These are phyloP conservation scores for Backusella australiensis DNA, from an alignment of 192 early-diverging fungal species.

Conservation along the genomic window DNA sequence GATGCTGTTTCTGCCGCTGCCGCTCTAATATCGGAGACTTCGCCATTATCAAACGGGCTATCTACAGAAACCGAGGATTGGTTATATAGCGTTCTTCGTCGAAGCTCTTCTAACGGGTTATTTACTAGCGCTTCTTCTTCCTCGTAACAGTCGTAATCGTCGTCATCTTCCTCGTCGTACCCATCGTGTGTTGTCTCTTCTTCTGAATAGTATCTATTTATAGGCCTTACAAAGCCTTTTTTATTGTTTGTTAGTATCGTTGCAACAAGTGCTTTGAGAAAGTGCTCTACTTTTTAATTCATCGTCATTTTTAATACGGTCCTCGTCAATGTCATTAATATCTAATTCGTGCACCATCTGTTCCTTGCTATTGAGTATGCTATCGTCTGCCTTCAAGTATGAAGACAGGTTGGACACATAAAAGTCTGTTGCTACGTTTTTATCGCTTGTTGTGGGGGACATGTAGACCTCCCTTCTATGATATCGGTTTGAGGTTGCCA, in stretches of 20 bases:
- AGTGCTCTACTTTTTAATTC: neutral
- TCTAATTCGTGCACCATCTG: neutral
- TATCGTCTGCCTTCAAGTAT: neutral
- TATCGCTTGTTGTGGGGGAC: neutral
- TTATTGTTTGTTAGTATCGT: no score
- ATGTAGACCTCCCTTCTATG: neutral
- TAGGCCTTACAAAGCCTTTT: neutral
- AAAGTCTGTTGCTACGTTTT: slow-evolving; percentile 3
- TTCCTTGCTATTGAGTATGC: neutral
- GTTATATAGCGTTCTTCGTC: neutral
- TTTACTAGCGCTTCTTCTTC: slow-evolving; percentile 3
- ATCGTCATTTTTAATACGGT: neutral
- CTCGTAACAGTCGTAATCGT: neutral
- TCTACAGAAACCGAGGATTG: neutral
- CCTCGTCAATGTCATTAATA: slow-evolving; percentile 8
- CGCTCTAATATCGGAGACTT: neutral
- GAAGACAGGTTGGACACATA: neutral
- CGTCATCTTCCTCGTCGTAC: neutral
- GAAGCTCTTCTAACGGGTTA: neutral
- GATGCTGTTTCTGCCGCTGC: slow-evolving; percentile 1
- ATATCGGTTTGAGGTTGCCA: neutral
- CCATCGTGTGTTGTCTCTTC: neutral
- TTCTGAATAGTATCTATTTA: neutral
- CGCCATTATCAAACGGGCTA: neutral
- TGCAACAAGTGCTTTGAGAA: no score